These are phyloP conservation scores for Capsaspora owczarzaki DNA, from an alignment of 78 protist genomes.

Conservation along the genomic window DNA sequence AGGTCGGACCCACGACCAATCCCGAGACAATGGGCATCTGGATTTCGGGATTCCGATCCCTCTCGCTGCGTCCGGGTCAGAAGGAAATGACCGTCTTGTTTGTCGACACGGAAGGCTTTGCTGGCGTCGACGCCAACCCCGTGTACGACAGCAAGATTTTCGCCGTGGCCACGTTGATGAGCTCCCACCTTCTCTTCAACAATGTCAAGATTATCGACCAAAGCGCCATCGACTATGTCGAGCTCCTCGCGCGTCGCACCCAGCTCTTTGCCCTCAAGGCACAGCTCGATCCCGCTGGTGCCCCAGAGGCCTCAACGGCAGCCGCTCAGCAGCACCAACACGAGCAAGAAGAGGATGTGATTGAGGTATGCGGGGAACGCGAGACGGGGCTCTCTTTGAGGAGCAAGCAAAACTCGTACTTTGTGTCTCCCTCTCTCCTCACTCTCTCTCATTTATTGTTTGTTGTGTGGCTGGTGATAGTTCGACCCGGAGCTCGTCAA, in stretches of 20 bases:
- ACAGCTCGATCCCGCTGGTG: not conserved
- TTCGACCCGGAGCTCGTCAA: constrained; percentile 4
- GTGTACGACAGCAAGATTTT: constrained; percentile 15
- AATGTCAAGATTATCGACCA: constrained; percentile 18
- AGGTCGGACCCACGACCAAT: constrained; percentile 14
- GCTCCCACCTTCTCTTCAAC: constrained; percentile 16
- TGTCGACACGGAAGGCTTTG: constrained; percentile 17
- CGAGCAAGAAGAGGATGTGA: no score
- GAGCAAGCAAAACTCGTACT: no score
- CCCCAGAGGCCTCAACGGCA: no score
- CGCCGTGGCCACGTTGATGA: constrained; percentile 13
- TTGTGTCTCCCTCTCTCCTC: no score
- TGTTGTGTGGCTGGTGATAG: no score
- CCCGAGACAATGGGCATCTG: constrained; percentile 24
- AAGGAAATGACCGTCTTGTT: not conserved
- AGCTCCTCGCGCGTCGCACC: constrained; percentile 14
- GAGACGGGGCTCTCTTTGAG: no score
- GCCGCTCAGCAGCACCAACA: no score
- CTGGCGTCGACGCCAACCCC: not conserved
- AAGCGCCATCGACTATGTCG: not conserved
- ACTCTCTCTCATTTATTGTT: no score
- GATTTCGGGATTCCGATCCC: not conserved
- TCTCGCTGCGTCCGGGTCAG: not conserved
- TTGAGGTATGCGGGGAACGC: no score
- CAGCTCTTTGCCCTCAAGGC: not conserved